A percentile compares a stretch with the other conserved stretches of the same genome.
phyloP scores from a whole-genome alignment of 768 basidiomycete genomes.

The Mycena olivaceomarginata region DNA sequence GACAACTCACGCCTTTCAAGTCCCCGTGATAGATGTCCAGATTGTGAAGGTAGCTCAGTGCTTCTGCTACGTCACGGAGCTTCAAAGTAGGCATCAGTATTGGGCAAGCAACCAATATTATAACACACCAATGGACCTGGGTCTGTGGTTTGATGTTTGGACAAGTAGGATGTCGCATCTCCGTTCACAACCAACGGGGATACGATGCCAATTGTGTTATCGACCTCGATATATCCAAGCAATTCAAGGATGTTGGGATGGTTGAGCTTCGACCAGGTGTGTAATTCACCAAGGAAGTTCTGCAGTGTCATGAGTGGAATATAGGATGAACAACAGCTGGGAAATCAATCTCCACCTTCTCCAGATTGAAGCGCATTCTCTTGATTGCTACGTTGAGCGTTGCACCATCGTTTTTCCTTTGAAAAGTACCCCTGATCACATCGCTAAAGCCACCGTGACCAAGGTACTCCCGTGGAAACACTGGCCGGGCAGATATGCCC shows the following conservation, averaged over 20 bases:
- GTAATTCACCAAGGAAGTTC: constrained; percentile 9
- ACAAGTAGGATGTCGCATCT: background rate
- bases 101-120: background rate
- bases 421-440: background rate
- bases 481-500: background rate
- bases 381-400: constrained; percentile 3
- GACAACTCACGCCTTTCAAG: constrained; percentile 5
- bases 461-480: background rate
- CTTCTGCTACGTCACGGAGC: constrained; percentile 5
- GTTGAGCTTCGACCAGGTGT: constrained; percentile 5
- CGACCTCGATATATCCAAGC: constrained; percentile 1
- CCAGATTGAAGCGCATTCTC: constrained; percentile 7
- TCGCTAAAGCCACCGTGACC: constrained; percentile 1
- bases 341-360: constrained; percentile 1
- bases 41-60: background rate
- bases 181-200: background rate
- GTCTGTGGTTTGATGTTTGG: constrained; percentile 7
- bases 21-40: constrained; percentile 3
- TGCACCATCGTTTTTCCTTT: background rate
- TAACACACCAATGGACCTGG: constrained; percentile 4
- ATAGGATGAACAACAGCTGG: background rate
- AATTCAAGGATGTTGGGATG: constrained; percentile 7
- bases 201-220: constrained; percentile 3
- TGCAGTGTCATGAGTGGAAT: background rate
- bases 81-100: constrained; percentile 3